A percentile compares a stretch with the other conserved stretches of the same genome.
phyloP scores from a whole-genome alignment of 495 filamentous ascomycete genomes.

The Parathielavia hyrcaniae region DNA sequence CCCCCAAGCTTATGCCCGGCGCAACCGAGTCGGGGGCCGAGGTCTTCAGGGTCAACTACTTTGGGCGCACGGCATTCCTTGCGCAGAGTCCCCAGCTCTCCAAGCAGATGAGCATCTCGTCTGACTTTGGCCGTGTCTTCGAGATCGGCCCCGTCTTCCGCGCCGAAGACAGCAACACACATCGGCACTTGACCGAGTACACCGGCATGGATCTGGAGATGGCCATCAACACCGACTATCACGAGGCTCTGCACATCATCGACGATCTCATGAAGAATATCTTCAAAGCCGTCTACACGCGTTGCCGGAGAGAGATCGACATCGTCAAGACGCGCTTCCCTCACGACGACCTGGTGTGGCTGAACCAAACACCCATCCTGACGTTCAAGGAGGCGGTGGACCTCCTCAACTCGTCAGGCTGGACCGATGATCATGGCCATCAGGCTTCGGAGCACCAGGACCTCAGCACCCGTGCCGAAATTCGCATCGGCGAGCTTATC shows the following conservation, averaged over 20 bases:
- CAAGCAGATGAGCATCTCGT: constrained; percentile 92
- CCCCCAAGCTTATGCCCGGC: constrained; percentile 82
- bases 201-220: constrained; percentile 93
- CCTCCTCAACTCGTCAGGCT: constrained; percentile 76
- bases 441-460: constrained; percentile 64
- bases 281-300: constrained; percentile 67
- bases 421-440: constrained; percentile 69
- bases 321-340: constrained; percentile 56
- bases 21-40: constrained; percentile 89
- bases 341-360: constrained; percentile 59
- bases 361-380: constrained; percentile 74
- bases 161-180: constrained; percentile 94
- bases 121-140: constrained; percentile 85
- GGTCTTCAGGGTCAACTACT: constrained; percentile 94
- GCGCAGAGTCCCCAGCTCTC: constrained; percentile 91
- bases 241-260: constrained; percentile 77
- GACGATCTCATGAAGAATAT: constrained; percentile 84
- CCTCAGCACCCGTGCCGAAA: constrained; percentile 76
- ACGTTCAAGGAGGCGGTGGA: constrained; percentile 73
- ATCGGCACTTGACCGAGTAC: constrained; percentile 94
- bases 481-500: constrained; percentile 73
- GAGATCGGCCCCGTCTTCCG: constrained; percentile 95
- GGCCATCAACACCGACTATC: constrained; percentile 82
- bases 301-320: constrained; percentile 62
- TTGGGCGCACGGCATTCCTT: constrained; percentile 79